Evolutionary conservation across 192 early-diverging fungal genomes (phyloP).

Genomic region (Podila verticillata): DNA sequence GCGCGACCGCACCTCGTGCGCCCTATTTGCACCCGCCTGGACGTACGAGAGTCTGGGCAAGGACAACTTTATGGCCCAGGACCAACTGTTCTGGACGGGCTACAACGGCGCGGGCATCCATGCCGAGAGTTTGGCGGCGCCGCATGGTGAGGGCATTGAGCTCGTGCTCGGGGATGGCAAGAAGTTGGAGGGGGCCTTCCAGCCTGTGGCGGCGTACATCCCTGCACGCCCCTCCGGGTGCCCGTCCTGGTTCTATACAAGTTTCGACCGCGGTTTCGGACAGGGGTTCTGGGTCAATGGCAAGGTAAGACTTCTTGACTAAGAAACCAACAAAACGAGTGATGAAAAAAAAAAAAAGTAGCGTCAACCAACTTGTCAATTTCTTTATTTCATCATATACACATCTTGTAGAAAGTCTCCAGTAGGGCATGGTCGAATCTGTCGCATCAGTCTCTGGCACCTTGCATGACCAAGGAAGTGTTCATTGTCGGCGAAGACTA

Average conservation of each 20-base stretch:
- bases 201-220: conserved; percentile 58
- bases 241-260: conserved; percentile 58
- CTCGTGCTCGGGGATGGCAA: background rate
- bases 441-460: conserved; percentile 61
- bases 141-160: background rate
- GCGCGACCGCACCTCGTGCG: conserved; percentile 54
- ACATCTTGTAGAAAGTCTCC: conserved; percentile 34
- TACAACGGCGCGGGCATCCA: conserved; percentile 16
- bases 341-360: background rate
- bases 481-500: conserved; percentile 6
- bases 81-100: conserved; percentile 65
- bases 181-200: conserved; percentile 11
- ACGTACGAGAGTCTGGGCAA: conserved; percentile 65
- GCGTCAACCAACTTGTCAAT: background rate
- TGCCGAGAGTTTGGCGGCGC: conserved; percentile 17
- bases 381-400: background rate
- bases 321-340: background rate
- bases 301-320: conserved; percentile 23
- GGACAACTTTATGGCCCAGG: conserved; percentile 56
- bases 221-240: conserved; percentile 44
- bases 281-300: conserved; percentile 56
- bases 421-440: conserved; percentile 56
- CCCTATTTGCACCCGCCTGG: conserved; percentile 75
- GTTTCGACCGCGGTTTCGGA: conserved; percentile 66
- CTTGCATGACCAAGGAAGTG: conserved; percentile 37